Evolutionary conservation across 768 basidiomycete species (phyloP).

Genomic region (Collybia sp.): DNA sequence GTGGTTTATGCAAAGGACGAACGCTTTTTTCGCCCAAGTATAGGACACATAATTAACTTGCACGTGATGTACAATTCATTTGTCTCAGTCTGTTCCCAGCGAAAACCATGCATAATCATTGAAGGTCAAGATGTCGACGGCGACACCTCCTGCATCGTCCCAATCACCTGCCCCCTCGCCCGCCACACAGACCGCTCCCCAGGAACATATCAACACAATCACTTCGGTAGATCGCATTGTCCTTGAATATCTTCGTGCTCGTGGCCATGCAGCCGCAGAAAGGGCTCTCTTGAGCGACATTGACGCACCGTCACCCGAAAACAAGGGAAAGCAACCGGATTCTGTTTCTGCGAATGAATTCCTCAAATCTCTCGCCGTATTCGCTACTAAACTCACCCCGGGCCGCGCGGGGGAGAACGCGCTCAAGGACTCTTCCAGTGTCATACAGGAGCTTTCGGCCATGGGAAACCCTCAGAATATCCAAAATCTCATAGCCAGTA

Average conservation of each 20-base stretch:
- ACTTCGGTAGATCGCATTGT: slow-evolving; percentile 38
- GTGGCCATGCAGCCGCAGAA: slow-evolving; percentile 44
- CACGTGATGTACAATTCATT: slow-evolving; percentile 17
- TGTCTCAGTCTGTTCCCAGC: too few species aligned
- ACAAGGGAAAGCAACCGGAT: slow-evolving; percentile 37
- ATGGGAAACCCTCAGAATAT: slow-evolving; percentile 71
- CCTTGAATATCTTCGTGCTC: slow-evolving; percentile 43
- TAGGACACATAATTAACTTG: slow-evolving; percentile 19
- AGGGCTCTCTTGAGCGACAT: slow-evolving; percentile 42
- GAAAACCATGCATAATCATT: too few species aligned
- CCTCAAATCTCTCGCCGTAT: slow-evolving; percentile 56
- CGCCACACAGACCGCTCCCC: slow-evolving; percentile 23
- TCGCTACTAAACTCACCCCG: slow-evolving; percentile 56
- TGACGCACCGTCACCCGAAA: slow-evolving; percentile 37
- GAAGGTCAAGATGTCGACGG: slow-evolving; percentile 19
- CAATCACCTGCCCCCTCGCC: slow-evolving; percentile 49
- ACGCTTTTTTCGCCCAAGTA: too few species aligned
- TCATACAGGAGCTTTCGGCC: slow-evolving; percentile 62
- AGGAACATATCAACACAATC: slow-evolving; percentile 27
- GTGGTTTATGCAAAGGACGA: too few species aligned
- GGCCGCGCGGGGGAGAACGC: slow-evolving; percentile 61
- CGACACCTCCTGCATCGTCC: slow-evolving; percentile 45
- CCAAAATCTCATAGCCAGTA: slow-evolving; percentile 71
- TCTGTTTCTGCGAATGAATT: slow-evolving; percentile 45
- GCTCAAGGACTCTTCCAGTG: slow-evolving; percentile 59